Percentiles rank a stretch among this genome's conserved stretches.
phyloP scores from a whole-genome alignment of 2,329 filamentous ascomycete genomes.

The Claviceps paspali region DNA sequence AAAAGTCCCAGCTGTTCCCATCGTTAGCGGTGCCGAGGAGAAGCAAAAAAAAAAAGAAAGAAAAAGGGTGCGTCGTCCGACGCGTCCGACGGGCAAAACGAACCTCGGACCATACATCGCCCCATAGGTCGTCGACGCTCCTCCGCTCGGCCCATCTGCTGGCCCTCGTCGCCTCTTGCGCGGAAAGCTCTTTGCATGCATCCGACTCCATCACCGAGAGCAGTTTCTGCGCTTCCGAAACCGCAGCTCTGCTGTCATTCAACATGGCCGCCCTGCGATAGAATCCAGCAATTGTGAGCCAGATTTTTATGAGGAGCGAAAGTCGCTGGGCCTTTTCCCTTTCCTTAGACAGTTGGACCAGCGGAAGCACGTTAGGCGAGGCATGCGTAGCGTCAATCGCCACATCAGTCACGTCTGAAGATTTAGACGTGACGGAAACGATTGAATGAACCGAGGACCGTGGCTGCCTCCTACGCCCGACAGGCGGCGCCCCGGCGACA shows the following conservation, averaged over 20 bases:
- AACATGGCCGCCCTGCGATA: slow-evolving; percentile 70
- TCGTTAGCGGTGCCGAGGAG: neutral
- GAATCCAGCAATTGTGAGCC: slow-evolving; percentile 79
- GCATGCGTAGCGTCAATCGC: slow-evolving; percentile 26
- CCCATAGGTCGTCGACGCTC: slow-evolving; percentile 72
- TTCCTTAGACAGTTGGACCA: slow-evolving; percentile 39
- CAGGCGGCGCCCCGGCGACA: slow-evolving; percentile 22
- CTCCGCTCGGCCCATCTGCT: slow-evolving; percentile 66
- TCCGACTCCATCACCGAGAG: slow-evolving; percentile 57
- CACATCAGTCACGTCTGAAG: slow-evolving; percentile 24
- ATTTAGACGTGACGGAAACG: slow-evolving; percentile 24
- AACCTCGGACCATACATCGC: slow-evolving; percentile 72
- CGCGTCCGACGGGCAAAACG: slow-evolving; percentile 23
- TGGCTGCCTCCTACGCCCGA: slow-evolving; percentile 28
- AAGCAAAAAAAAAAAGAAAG: neutral
- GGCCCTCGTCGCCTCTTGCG: slow-evolving; percentile 44
- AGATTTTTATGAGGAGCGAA: slow-evolving; percentile 56
- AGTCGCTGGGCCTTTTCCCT: slow-evolving; percentile 34
- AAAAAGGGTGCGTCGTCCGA: no score
- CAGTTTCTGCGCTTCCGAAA: slow-evolving; percentile 67
- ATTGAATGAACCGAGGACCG: slow-evolving; percentile 31
- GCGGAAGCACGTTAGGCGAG: slow-evolving; percentile 31
- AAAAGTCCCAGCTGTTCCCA: slow-evolving; percentile 47
- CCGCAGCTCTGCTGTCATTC: slow-evolving; percentile 65
- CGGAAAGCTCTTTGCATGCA: slow-evolving; percentile 44